These are phyloP conservation scores for Mycena rosella DNA, from an alignment of 768 basidiomycete species.

Conservation along the genomic window DNA sequence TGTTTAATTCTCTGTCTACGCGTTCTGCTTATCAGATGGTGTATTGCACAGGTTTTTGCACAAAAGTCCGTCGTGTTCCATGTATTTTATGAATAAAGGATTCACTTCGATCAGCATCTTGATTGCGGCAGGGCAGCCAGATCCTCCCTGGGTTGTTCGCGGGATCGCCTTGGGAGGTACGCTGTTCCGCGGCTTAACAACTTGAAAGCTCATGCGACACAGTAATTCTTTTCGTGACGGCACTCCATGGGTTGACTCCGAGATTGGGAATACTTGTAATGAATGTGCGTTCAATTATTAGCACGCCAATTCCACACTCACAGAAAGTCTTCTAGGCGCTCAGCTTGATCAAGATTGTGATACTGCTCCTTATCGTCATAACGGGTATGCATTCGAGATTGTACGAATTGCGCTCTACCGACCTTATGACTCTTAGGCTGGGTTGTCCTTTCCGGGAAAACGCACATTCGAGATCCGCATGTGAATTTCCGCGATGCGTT, in stretches of 20 bases:
- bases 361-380: conserved; percentile 67
- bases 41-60: conserved; percentile 44
- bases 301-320: conserved; percentile 20
- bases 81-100: not conserved
- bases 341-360: conserved; percentile 66
- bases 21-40: not conserved
- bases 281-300: conserved; percentile 54
- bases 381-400: conserved; percentile 47
- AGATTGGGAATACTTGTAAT: conserved; percentile 62
- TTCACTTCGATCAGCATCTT: conserved; percentile 57
- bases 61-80: conserved; percentile 39
- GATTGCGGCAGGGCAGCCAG: conserved; percentile 54
- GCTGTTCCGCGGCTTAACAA: conserved; percentile 17
- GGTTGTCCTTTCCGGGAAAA: conserved; percentile 68
- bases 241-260: conserved; percentile 67
- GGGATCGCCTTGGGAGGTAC: conserved; percentile 70
- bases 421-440: conserved; percentile 56
- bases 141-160: conserved; percentile 63
- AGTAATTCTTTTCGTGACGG: conserved; percentile 65
- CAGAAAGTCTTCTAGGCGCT: conserved; percentile 57
- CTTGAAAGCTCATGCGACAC: not conserved
- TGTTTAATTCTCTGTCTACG: not conserved
- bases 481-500: conserved; percentile 68
- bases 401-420: too few species aligned
- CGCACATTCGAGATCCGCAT: conserved; percentile 62